Evolutionary conservation across 306 rosid species (phyloP), one percentile per base, ranked within the genome.

Genomic region (Quillaja saponaria): DNA sequence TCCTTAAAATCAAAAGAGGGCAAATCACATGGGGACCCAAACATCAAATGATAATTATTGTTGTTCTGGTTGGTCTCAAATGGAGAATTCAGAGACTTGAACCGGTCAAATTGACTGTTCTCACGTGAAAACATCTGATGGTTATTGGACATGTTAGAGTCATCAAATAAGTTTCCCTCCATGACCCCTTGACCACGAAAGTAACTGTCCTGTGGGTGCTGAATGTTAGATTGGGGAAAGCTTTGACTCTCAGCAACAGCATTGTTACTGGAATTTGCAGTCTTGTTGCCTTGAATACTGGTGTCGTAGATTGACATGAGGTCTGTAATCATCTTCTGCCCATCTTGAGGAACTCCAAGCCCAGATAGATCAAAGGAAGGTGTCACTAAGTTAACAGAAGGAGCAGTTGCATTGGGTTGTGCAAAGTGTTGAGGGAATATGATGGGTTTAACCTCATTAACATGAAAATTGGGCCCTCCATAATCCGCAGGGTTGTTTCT

Each of bases 271-370:
- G 84, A 20, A 34, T 64, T 55, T 13, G 14, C 0, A 14, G 51
- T 79, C 59, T 66, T 77, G 74, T 45, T 82, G 61, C 75, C 91
- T 34, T 54, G 65, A 7, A 75, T 19, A 55, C 71, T 76, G 11
- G 84, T 54, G 12, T 83, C 85, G 4, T 78, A 86, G 68, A 80
- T 59, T 0, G 89, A 68, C 87, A 80, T 73, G 0, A 86, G 86
- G 42, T 82, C 89, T 12, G 72, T 73, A 8, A 86, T 82, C 75
- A 78, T 75, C 50, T 71, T 82, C 57, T 82, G 88, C 16, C 81
- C 82, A 17, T 80, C 82, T 56, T 82, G 82, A 0, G 86, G 83
- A 72, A 85, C 91, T 18, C 82, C 86, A 6, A 85, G 76, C 4
- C 80, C 78, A 0, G 85, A 54, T 51, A 82, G 34, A 67, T 75